Conservation (phyloP, 257 asterid genomes). For the Solanum gandarillasii region DNA sequence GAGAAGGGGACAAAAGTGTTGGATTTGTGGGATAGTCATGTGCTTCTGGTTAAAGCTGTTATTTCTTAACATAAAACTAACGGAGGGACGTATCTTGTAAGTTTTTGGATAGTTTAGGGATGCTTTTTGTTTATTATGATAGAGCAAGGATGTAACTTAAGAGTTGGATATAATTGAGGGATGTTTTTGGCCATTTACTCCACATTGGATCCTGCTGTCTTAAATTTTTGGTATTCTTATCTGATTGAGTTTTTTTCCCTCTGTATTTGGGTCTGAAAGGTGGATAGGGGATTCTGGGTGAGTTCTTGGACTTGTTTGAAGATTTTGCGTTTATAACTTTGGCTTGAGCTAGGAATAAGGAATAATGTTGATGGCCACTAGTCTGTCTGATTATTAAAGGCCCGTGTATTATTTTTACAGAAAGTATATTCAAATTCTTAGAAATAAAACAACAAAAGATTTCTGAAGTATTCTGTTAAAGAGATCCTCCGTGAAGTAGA, state of each 20-base stretch:
- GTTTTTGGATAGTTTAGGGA: not conserved
- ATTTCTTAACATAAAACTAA: not conserved
- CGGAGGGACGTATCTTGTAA: not conserved
- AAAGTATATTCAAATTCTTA: not conserved
- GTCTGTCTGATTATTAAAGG: not conserved
- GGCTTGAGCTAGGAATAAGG: not conserved
- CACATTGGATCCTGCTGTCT: not conserved
- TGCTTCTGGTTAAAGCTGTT: not conserved
- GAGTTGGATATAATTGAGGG: not conserved
- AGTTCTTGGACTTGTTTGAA: not conserved
- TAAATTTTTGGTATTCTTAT: not conserved
- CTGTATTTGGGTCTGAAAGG: not conserved
- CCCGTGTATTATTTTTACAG: not conserved
- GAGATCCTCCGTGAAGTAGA: not conserved
- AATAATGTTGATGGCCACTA: not conserved
- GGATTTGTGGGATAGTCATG: not conserved
- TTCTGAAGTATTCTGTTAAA: not conserved
- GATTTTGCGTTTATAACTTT: not conserved
- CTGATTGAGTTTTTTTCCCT: not conserved
- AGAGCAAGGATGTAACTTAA: not conserved
- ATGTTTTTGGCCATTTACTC: not conserved
- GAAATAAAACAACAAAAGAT: not conserved
- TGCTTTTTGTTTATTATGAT: not conserved
- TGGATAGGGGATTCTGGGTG: not conserved
- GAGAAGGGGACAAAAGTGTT: too few species aligned